These are phyloP conservation scores for Lizonia empirigonia DNA, from an alignment of 2,329 filamentous ascomycete genomes.

Conservation along the genomic window DNA sequence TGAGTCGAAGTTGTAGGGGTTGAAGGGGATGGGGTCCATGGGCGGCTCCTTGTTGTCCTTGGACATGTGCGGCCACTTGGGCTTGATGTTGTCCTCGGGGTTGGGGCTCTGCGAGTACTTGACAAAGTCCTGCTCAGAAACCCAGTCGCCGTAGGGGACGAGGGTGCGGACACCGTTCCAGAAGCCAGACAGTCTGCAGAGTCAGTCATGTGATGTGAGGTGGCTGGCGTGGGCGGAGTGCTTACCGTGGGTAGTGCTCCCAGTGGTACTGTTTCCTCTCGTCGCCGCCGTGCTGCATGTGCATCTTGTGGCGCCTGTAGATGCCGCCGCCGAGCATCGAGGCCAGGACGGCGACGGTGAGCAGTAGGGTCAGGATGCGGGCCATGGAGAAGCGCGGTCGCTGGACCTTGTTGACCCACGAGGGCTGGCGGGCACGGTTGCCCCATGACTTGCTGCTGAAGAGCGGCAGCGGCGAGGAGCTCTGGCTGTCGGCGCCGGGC, in stretches of 20 bases:
- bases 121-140: constrained; percentile 53
- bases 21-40: constrained; percentile 50
- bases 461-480: constrained; percentile 48
- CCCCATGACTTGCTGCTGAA: constrained; percentile 48
- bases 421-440: constrained; percentile 41
- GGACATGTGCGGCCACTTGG: constrained; percentile 42
- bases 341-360: constrained; percentile 49
- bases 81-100: constrained; percentile 47
- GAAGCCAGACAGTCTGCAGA: constrained; percentile 51
- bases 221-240: not conserved
- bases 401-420: constrained; percentile 49
- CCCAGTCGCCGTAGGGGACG: constrained; percentile 50
- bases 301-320: constrained; percentile 46
- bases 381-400: constrained; percentile 51
- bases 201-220: not conserved
- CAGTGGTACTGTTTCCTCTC: constrained; percentile 50
- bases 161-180: constrained; percentile 57
- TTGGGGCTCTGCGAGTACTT: constrained; percentile 48
- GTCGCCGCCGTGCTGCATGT: constrained; percentile 42
- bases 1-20: constrained; percentile 54
- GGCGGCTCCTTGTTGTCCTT: constrained; percentile 48
- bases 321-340: constrained; percentile 52
- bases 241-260: constrained; percentile 53
- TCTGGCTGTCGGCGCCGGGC: constrained; percentile 50
- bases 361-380: constrained; percentile 49